Evolutionary conservation across 1,139 yeast species (phyloP), one percentile per base, ranked within the genome.

Genomic region (Blastobotrys buckinghamii): DNA sequence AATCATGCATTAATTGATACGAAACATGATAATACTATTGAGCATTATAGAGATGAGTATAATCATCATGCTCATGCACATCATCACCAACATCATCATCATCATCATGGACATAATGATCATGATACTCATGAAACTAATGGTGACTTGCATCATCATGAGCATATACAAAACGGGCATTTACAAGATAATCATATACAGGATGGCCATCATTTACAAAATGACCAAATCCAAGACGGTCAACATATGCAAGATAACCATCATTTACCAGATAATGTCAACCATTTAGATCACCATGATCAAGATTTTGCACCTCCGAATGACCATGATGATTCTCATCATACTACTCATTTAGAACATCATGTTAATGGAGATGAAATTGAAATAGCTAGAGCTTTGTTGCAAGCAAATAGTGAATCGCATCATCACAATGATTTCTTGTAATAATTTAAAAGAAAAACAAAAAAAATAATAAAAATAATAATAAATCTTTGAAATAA

Each of bases 311-410:
- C 73, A 45, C 63, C 62, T 15, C n/a, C n/a, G n/a, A n/a, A n/a
- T n/a, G n/a, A n/a, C n/a, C 78, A 76, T 50, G 71, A 64, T 22
- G 24, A 22, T 22, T 7, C n/a, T n/a, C n/a, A n/a, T n/a, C 24
- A 22, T 5, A 22, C 24, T 9, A 71, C 69, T 37, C 26, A 61
- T 43, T 9, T 32, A n/a, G 36, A 43, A 15, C 17, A 32, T 8
- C 24, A 16, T 16, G 20, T 17, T n/a, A 24, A 15, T 10, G 47
- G 47, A 8, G 79, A 76, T 45, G 85, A 80, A 55, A 77, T 80
- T 33, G 84, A 80, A 48, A 81, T 81, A 54, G 86, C 86, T 0
- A 67, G 84, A 42, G 86, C 84, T 0, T 67, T 81, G 56, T 79
- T 81, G 43, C 82, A 79, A 54, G 83, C 84, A 0, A 78, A 77